These are phyloP conservation scores for Crataegus laevigata DNA, from an alignment of 306 rosid genomes.

Conservation along the genomic window DNA sequence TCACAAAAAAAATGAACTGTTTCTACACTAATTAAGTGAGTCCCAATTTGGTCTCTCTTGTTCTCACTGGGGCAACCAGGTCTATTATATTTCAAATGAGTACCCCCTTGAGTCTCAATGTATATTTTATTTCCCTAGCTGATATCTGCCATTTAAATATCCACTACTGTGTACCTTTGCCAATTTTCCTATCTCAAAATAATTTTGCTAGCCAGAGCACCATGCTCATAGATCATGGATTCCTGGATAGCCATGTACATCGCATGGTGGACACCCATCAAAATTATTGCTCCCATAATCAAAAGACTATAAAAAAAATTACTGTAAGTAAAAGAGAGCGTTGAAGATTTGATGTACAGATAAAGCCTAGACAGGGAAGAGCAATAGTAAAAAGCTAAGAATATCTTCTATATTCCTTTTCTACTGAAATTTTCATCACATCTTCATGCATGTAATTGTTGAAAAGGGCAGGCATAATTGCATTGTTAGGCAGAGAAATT, in stretches of 20 bases:
- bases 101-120: not conserved
- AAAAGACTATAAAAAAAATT: not conserved
- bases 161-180: not conserved
- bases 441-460: not conserved
- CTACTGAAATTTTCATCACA: not conserved
- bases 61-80: conserved; percentile 11
- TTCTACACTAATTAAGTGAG: conserved; percentile 9
- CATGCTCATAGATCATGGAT: not conserved
- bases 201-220: not conserved
- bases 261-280: not conserved
- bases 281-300: not conserved
- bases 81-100: not conserved
- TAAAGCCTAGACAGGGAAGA: not conserved
- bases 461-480: not conserved
- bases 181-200: not conserved
- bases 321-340: not conserved
- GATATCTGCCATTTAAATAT: not conserved
- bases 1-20: conserved; percentile 19
- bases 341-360: not conserved
- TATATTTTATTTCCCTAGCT: not conserved
- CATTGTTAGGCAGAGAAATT: conserved; percentile 4
- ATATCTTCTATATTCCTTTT: not conserved
- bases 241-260: not conserved
- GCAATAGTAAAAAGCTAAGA: not conserved
- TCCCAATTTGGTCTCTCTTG: conserved; percentile 2